Evolutionary conservation across 2,329 filamentous ascomycete species (phyloP).

Genomic region (Apiospora pterosperma): DNA sequence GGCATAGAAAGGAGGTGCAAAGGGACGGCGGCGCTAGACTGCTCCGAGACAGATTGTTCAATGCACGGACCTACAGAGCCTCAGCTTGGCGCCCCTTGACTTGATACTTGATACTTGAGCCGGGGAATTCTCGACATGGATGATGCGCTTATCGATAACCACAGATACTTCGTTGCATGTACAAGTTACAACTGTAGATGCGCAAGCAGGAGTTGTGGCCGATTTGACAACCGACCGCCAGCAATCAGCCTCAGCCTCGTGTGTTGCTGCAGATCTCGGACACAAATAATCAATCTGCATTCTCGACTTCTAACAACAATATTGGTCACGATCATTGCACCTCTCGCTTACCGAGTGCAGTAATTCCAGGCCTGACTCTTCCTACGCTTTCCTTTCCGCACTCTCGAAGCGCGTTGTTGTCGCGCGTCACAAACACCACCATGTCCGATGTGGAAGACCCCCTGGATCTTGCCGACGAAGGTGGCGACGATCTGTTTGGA

Average conservation of each 20-base stretch:
- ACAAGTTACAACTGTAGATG: no score
- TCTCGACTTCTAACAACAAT: neutral
- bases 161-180: neutral
- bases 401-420: neutral
- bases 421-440: constrained; percentile 5
- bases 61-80: constrained; percentile 2
- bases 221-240: neutral
- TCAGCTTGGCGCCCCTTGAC: neutral
- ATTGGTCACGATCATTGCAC: neutral
- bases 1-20: constrained; percentile 6
- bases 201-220: neutral
- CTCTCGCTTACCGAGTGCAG: neutral
- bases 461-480: constrained; percentile 48
- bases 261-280: neutral
- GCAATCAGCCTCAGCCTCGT: neutral
- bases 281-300: neutral
- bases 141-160: neutral
- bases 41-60: neutral
- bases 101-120: neutral
- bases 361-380: neutral
- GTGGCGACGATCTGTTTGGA: constrained; percentile 60
- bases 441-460: constrained; percentile 58
- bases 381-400: neutral
- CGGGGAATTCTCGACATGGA: neutral
- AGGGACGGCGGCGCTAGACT: constrained; percentile 2